Conservation (phyloP, 1,284 basidiomycete species). For the Laetiporus sulphureus region DNA sequence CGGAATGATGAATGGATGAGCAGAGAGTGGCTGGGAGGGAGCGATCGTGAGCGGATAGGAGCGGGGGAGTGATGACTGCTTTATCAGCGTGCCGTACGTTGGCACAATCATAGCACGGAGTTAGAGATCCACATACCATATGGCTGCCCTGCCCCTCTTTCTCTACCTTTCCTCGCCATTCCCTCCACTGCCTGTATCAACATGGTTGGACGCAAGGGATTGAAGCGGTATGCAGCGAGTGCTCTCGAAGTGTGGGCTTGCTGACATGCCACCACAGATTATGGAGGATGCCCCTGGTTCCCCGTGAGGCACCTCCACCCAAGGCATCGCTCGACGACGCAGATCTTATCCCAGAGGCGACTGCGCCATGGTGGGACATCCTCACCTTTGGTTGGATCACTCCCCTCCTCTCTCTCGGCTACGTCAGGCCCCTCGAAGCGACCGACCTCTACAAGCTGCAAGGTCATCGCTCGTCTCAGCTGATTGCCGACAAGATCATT, state of each 20-base stretch:
- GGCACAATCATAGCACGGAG: too few relatives aligned
- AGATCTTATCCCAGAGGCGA: constrained; percentile 40
- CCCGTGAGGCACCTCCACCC: constrained; percentile 35
- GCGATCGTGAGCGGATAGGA: too few relatives aligned
- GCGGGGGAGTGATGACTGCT: too few relatives aligned
- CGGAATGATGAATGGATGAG: too few relatives aligned
- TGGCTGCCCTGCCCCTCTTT: too few relatives aligned
- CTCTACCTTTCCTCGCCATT: too few relatives aligned
- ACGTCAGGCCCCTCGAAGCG: constrained; percentile 74
- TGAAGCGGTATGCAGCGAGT: background rate
- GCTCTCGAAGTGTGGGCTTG: background rate
- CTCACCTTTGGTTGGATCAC: constrained; percentile 71
- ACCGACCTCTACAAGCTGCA: constrained; percentile 84
- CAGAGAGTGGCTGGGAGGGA: too few relatives aligned
- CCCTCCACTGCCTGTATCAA: too few relatives aligned
- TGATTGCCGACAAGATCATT: constrained; percentile 59
- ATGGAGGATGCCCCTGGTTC: constrained; percentile 17
- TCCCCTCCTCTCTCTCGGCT: constrained; percentile 62
- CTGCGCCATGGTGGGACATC: constrained; percentile 43
- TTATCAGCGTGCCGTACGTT: too few relatives aligned
- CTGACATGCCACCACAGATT: constrained; percentile 2
- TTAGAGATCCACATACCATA: too few relatives aligned
- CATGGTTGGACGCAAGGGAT: background rate
- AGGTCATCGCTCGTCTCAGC: constrained; percentile 47
- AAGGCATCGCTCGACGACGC: constrained; percentile 50